Base-by-base conservation (phyloP, 768 basidiomycete species). In the Coprinopsis marcescibilis region DNA sequence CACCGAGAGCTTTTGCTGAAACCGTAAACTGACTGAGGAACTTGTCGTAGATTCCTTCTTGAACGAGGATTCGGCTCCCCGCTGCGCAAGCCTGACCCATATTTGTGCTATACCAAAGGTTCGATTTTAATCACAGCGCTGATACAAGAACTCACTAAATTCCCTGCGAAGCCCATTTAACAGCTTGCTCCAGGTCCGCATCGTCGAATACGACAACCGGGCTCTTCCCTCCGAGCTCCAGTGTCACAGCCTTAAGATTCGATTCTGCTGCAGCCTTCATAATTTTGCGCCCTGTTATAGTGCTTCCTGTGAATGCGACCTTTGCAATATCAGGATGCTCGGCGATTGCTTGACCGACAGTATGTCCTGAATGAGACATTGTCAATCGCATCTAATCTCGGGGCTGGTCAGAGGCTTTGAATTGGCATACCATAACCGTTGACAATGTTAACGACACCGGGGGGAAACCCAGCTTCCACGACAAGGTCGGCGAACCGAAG, bases 31-130 rank as follows among this genome's bases (percentile, higher is more conserved):
- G 63, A 41, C 64, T 56, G 43, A 91, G 57, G 70, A 92, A 91
- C 52, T 79, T 61, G 62, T 92, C 89, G 66, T 92, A 91, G 55
- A 92, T 78, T 2, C 69, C 66, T 49, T 75, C 80, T 58, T 92
- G 89, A 3, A 93, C 86, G 57, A 75, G 89, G 57, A 92, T 80
- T 51, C 91, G 78, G 17, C 88, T 85, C 8, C 89, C 85, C 10
- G 88, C 88, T 53, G 78, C 79, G 67, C 90, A 92, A 13, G 74
- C 70, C 64, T 92, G 89, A 20, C 90, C 66, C 60, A 62, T 64
- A 50, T 67, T 62, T 52, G 57, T 52, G 50, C 57, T 60, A 21
- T 39, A 4, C 19, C n/a, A 20, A 14, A 14, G 36, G 19, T 12
- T 19, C 37, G n/a, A n/a, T n/a, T n/a, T n/a, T 12, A 32, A 40